These are phyloP conservation scores for Metschnikowia henanensis DNA, from an alignment of 805 yeast genomes.

Conservation along the genomic window DNA sequence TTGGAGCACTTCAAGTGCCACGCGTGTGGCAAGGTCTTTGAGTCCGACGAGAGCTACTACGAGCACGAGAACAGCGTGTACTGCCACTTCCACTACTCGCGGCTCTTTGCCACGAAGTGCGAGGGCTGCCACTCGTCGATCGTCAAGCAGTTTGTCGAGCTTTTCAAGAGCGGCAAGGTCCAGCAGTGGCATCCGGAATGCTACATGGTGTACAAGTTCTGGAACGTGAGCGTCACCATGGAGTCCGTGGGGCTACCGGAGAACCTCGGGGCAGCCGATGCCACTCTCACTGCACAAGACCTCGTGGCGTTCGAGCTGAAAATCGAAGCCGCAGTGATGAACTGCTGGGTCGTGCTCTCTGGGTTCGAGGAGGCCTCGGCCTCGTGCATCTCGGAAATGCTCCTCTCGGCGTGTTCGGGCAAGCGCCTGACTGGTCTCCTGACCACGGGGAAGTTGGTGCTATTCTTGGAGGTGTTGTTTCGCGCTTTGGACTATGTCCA, in stretches of 20 bases:
- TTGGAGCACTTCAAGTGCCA: conserved; percentile 94
- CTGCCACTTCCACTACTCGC: conserved; percentile 93
- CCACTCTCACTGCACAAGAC: conserved; percentile 34
- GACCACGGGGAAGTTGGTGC: conserved; percentile 69
- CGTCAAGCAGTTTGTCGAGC: conserved; percentile 90
- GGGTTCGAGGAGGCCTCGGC: conserved; percentile 92
- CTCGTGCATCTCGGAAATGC: conserved; percentile 86
- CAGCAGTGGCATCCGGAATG: conserved; percentile 99
- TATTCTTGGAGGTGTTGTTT: conserved; percentile 75
- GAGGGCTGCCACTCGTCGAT: conserved; percentile 93
- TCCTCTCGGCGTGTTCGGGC: conserved; percentile 76
- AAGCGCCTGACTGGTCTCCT: conserved; percentile 65
- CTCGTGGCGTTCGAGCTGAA: conserved; percentile 59
- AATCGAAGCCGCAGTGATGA: conserved; percentile 57
- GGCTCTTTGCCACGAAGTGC: conserved; percentile 80
- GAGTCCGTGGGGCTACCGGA: conserved; percentile 51
- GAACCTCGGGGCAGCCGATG: background rate
- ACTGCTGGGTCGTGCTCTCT: conserved; percentile 85
- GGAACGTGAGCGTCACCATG: conserved; percentile 82
- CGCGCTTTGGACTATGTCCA: conserved; percentile 62
- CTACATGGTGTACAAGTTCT: conserved; percentile 94
- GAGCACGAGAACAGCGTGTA: conserved; percentile 81
- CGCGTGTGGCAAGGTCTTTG: conserved; percentile 82
- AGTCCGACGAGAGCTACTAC: conserved; percentile 87
- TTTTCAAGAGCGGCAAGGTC: conserved; percentile 84